Percentiles rank a stretch among this genome's conserved stretches.
Conservation (phyloP, 305 asterid genomes). For the Withania somnifera region DNA sequence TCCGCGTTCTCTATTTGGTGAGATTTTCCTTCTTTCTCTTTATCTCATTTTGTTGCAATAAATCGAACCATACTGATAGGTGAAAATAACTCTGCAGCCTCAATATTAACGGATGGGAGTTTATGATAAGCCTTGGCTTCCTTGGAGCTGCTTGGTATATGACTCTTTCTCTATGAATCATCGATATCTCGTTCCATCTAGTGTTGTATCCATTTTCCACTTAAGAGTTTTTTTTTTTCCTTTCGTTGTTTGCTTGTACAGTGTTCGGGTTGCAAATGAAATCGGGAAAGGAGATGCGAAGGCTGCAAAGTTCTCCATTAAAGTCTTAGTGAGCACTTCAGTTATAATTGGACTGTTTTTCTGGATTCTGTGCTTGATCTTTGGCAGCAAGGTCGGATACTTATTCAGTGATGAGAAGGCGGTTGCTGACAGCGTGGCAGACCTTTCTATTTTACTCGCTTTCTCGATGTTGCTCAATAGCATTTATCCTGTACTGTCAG, state of each 20-base stretch:
- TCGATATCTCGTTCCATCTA: not conserved
- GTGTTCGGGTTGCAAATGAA: constrained; percentile 59
- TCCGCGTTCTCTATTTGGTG: constrained; percentile 75
- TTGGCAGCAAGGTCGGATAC: constrained; percentile 34
- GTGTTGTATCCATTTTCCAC: not conserved
- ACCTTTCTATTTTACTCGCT: constrained; percentile 52
- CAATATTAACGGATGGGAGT: constrained; percentile 42
- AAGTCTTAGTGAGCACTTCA: constrained; percentile 36
- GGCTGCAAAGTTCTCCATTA: constrained; percentile 39
- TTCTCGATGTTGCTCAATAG: constrained; percentile 46
- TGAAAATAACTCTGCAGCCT: constrained; percentile 26
- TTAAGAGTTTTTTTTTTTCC: not conserved
- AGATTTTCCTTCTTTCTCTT: not conserved
- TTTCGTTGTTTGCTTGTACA: not conserved
- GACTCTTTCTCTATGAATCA: not conserved
- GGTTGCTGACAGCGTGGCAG: constrained; percentile 32
- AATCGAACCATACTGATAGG: no score
- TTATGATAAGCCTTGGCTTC: constrained; percentile 53
- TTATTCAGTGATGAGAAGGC: constrained; percentile 21
- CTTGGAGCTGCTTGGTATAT: constrained; percentile 56
- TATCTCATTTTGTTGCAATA: not conserved
- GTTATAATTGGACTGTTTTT: constrained; percentile 27
- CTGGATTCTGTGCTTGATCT: constrained; percentile 31
- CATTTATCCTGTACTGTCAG: constrained; percentile 50
- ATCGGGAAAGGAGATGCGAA: constrained; percentile 56